Base-by-base conservation (phyloP, 1,139 yeast species). In the Suhomyces bolitotheri region DNA sequence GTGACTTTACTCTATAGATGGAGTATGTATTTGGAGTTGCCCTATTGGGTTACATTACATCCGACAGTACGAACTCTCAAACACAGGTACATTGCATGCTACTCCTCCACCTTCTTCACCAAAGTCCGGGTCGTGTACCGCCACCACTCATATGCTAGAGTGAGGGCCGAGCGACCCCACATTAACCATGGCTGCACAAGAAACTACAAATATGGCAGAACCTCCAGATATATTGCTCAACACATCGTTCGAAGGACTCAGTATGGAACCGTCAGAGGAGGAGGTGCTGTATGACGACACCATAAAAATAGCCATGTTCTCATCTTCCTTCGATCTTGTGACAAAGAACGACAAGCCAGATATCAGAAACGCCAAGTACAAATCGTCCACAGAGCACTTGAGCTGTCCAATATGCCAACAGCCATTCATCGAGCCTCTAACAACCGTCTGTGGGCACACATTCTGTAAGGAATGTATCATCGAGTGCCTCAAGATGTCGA, bases 361-460 rank as follows among this genome's bases (percentile, higher is more conserved):
- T 39, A 39, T 64, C 27, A 47, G 73, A 33, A 64, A 60, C 33
- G 49, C 56, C 35, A 58, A 52, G 34, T 70, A 68, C 41, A 50
- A 56, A 27, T 62, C 61, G 33, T 50, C 49, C 51, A 78, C 65
- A 15, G 85, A 79, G 23, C 82, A 80, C 52, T 53, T 77, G 36
- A 65, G 60, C 38, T 78, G 83, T 46, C 81, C 82, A 3, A 67
- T 78, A 7, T 78, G 83, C 46, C 79, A 76, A 43, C 72, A 72
- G 36, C 81, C 82, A 3, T 76, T 77, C 44, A 58, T 73, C 6
- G 60, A 64, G 29, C 84, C 84, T 0, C 56, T 73, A 42, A 73
- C 80, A 4, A 78, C 84, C 0, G 51, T 66, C 1, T 78, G 84
- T 58, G 82, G 82, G 1, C 83, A 78, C 47, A 77, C 82, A 0